phyloP scores from a whole-genome alignment of 495 filamentous ascomycete genomes.

The Tuber melanosporum region DNA sequence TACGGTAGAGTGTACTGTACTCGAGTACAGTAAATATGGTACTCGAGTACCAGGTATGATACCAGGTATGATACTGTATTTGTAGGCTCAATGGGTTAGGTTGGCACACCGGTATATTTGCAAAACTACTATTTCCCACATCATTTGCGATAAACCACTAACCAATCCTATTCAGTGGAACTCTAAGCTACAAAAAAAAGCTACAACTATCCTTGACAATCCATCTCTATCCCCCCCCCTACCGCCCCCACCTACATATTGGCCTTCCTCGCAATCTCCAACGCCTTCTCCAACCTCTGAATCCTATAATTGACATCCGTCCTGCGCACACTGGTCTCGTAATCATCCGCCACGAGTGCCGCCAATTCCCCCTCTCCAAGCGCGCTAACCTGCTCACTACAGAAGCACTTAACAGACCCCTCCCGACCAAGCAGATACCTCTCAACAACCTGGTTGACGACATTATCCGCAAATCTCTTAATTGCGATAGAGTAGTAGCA shows the following conservation, averaged over 20 bases:
- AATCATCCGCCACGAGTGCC: constrained; percentile 50
- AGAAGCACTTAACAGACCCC: constrained; percentile 41
- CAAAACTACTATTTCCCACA: neutral
- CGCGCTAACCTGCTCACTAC: constrained; percentile 44
- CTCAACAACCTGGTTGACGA: constrained; percentile 46
- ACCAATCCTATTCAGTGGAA: neutral
- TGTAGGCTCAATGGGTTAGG: too few relatives aligned
- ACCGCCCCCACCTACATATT: neutral
- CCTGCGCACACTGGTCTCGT: constrained; percentile 38
- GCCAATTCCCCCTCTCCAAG: constrained; percentile 45
- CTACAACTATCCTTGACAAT: neutral
- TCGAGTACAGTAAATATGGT: too few relatives aligned
- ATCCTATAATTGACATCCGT: constrained; percentile 44
- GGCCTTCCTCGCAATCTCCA: constrained; percentile 41
- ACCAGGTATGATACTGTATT: too few relatives aligned
- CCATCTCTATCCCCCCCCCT: neutral
- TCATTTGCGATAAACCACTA: neutral
- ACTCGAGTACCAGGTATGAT: too few relatives aligned
- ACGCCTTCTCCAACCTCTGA: constrained; percentile 44
- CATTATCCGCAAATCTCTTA: constrained; percentile 47
- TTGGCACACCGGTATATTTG: too few relatives aligned
- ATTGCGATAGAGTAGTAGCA: constrained; percentile 46
- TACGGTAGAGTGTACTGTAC: too few relatives aligned
- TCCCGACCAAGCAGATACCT: constrained; percentile 38
- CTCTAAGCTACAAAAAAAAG: neutral